A percentile compares a stretch with the other conserved stretches of the same genome.
These are phyloP conservation scores for Termitomyces sp. DNA, from an alignment of 768 basidiomycete genomes.

Conservation along the genomic window DNA sequence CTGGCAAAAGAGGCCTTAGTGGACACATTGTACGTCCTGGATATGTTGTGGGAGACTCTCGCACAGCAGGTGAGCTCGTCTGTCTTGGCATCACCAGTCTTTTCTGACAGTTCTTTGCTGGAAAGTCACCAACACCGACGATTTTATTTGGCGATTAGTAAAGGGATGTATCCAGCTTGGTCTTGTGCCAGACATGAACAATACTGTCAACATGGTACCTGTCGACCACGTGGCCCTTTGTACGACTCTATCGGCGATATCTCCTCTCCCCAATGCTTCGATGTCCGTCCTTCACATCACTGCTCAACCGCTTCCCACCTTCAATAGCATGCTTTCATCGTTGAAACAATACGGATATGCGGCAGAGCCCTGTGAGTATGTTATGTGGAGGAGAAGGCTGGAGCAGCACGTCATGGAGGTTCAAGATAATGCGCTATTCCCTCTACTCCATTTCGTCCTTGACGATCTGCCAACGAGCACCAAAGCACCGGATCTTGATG, in stretches of 20 bases:
- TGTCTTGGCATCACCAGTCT: background rate
- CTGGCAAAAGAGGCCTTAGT: conserved; percentile 77
- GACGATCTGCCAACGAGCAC: conserved; percentile 97
- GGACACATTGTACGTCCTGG: conserved; percentile 91
- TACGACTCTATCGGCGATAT: conserved; percentile 67
- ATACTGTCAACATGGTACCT: conserved; percentile 97
- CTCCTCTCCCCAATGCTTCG: conserved; percentile 42
- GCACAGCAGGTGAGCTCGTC: conserved; percentile 65
- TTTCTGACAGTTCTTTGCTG: conserved; percentile 1
- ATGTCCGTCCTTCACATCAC: conserved; percentile 78
- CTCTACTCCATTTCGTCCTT: conserved; percentile 92
- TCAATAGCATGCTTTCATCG: conserved; percentile 78
- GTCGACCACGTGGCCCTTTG: conserved; percentile 94
- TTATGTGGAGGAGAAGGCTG: conserved; percentile 86
- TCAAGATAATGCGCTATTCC: conserved; percentile 97
- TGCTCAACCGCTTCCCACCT: conserved; percentile 82
- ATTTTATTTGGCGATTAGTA: conserved; percentile 97
- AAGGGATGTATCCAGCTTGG: conserved; percentile 99
- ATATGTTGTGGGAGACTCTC: conserved; percentile 93
- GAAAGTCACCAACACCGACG: conserved; percentile 95
- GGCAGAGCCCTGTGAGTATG: conserved; percentile 79
- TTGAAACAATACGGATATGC: conserved; percentile 78
- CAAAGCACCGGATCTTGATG: conserved; percentile 88
- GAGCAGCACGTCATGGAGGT: conserved; percentile 94
- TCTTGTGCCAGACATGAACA: conserved; percentile 94